Evolutionary conservation across 2,329 filamentous ascomycete genomes (phyloP).

Genomic region (Ciborinia camelliae): DNA sequence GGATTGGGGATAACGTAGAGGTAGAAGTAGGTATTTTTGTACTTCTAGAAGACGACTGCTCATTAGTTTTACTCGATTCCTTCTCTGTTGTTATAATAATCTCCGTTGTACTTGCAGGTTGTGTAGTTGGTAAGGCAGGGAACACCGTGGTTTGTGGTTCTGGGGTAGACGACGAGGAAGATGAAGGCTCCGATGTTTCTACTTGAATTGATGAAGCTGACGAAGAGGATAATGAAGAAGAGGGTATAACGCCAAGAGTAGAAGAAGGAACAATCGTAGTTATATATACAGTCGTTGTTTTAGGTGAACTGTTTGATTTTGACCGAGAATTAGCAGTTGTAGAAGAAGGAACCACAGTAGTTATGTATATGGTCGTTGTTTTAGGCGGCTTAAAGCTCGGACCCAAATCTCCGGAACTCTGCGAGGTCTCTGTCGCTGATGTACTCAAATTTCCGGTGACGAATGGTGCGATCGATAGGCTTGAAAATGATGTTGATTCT

Average conservation of each 20-base stretch:
- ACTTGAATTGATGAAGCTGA: not conserved
- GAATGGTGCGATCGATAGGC: constrained; percentile 2
- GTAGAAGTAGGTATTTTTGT: not conserved
- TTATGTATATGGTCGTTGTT: not conserved
- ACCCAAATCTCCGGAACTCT: not conserved
- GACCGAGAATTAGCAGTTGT: too few relatives aligned
- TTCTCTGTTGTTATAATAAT: not conserved
- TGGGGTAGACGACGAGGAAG: not conserved
- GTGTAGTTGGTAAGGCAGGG: not conserved
- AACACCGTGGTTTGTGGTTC: not conserved
- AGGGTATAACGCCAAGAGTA: not conserved
- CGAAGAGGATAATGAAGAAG: not conserved
- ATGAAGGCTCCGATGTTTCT: not conserved
- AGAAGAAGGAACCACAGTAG: not conserved
- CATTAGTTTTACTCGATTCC: not conserved
- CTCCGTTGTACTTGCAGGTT: not conserved
- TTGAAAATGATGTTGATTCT: not conserved
- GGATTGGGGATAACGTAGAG: not conserved
- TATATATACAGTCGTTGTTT: not conserved
- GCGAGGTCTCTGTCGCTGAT: too few relatives aligned
- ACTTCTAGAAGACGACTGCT: not conserved
- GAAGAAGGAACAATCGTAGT: not conserved
- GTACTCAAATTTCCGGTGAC: not conserved
- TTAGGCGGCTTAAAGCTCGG: not conserved
- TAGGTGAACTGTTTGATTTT: not conserved